A percentile compares a stretch with the other conserved stretches of the same genome.
Conservation (phyloP, 257 asterid genomes). For the Vinca minor region DNA sequence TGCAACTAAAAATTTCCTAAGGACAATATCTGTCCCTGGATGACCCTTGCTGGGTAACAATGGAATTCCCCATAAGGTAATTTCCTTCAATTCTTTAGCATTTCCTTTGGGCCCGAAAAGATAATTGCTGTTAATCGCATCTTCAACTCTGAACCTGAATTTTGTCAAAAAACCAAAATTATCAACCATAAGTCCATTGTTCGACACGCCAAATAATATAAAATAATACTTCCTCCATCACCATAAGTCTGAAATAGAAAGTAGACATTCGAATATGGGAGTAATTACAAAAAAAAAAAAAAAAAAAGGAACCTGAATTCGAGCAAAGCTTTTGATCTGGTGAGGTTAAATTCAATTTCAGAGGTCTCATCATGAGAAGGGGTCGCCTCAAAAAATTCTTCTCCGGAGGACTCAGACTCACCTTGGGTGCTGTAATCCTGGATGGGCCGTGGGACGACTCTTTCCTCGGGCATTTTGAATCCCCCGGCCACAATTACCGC, state of each 20-base stretch:
- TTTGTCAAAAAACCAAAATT: too few relatives aligned
- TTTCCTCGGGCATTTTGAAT: conserved; percentile 34
- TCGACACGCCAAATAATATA: too few relatives aligned
- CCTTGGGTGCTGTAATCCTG: conserved; percentile 1
- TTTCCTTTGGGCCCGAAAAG: conserved; percentile 25
- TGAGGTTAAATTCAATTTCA: conserved; percentile 18
- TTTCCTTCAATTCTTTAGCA: conserved; percentile 15
- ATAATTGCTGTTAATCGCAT: conserved; percentile 45
- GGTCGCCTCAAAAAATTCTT: conserved; percentile 8
- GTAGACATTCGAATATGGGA: too few relatives aligned
- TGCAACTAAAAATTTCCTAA: conserved; percentile 57
- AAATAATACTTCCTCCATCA: too few relatives aligned
- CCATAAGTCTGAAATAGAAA: too few relatives aligned
- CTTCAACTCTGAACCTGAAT: conserved; percentile 48
- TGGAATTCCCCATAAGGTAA: conserved; percentile 70
- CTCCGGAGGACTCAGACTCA: conserved; percentile 8
- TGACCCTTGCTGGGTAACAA: conserved; percentile 46
- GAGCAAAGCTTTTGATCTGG: conserved; percentile 29
- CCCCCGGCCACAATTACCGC: too few relatives aligned
- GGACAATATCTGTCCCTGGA: conserved; percentile 40
- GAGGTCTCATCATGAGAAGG: conserved; percentile 8
- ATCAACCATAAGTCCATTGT: too few relatives aligned
- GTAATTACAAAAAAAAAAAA: too few relatives aligned
- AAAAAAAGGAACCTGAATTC: conserved; percentile 53
- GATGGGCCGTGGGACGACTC: background rate